Evolutionary conservation across 768 basidiomycete genomes (phyloP).

Genomic region (Artomyces pyxidatus): DNA sequence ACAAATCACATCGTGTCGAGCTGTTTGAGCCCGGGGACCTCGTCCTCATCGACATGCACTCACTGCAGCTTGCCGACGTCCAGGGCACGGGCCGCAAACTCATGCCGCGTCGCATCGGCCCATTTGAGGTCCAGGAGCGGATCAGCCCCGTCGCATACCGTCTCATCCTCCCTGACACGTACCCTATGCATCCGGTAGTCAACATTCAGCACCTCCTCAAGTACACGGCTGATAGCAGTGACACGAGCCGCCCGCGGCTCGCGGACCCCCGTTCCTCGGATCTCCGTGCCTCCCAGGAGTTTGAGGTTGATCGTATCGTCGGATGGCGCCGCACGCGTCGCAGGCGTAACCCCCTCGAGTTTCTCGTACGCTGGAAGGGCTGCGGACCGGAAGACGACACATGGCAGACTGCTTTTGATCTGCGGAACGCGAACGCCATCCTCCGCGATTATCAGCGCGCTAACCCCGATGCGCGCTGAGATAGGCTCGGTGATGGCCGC

Average conservation of each 20-base stretch:
- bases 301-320: not conserved
- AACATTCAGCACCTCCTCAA: not conserved
- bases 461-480: not conserved
- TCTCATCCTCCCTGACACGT: not conserved
- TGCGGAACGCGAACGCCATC: not conserved
- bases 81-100: not conserved
- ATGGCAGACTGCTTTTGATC: not conserved
- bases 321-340: not conserved
- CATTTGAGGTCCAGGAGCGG: not conserved
- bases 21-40: not conserved
- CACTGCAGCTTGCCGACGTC: not conserved
- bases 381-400: not conserved
- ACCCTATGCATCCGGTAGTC: not conserved
- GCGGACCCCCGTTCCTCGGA: not conserved
- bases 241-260: not conserved
- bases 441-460: not conserved
- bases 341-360: not conserved
- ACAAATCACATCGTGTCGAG: not conserved
- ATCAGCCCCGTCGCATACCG: not conserved
- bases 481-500: not conserved
- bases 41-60: not conserved
- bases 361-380: not conserved
- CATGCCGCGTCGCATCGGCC: not conserved
- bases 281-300: not conserved
- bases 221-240: not conserved